Conservation (phyloP, 2,329 filamentous ascomycete species). For the Ceratocystis alfenasii region DNA sequence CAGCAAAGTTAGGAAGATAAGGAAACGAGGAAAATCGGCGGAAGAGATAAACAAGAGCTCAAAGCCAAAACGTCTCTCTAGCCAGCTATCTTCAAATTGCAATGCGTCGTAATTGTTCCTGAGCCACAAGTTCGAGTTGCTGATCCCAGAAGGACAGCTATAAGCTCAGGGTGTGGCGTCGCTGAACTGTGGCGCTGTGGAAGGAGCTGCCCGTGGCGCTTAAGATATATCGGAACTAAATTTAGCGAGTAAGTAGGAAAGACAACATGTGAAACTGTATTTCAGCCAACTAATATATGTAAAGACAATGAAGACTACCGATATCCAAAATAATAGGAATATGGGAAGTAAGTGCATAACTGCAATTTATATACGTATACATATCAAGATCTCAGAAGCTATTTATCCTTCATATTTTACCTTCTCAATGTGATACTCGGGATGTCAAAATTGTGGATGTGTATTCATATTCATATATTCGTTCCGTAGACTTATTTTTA, state of each 20-base stretch:
- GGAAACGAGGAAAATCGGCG: background rate
- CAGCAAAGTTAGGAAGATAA: background rate
- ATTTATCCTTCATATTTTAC: too few relatives aligned
- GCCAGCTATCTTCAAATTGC: slow-evolving; percentile 2
- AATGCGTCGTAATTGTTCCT: background rate
- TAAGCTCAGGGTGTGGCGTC: slow-evolving; percentile 13
- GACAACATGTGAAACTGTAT: background rate
- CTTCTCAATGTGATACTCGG: background rate
- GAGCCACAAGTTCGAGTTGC: background rate
- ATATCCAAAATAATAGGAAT: too few relatives aligned
- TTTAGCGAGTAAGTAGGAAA: too few relatives aligned
- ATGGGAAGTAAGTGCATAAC: too few relatives aligned
- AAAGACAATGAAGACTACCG: background rate
- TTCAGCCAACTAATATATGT: background rate
- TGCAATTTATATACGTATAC: background rate
- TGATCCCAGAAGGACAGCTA: slow-evolving; percentile 15
- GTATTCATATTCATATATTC: slow-evolving; percentile 7
- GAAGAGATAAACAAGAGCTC: slow-evolving; percentile 3
- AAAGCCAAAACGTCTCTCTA: slow-evolving; percentile 6
- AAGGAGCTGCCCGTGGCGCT: background rate
- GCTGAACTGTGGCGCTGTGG: background rate
- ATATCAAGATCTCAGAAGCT: too few relatives aligned
- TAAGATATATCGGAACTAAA: background rate
- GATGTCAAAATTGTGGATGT: background rate
- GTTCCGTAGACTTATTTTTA: background rate